A percentile compares a stretch with the other conserved stretches of the same genome.
Evolutionary conservation across 2,329 filamentous ascomycete genomes (phyloP).

Genomic region (Colletotrichum limetticola): DNA sequence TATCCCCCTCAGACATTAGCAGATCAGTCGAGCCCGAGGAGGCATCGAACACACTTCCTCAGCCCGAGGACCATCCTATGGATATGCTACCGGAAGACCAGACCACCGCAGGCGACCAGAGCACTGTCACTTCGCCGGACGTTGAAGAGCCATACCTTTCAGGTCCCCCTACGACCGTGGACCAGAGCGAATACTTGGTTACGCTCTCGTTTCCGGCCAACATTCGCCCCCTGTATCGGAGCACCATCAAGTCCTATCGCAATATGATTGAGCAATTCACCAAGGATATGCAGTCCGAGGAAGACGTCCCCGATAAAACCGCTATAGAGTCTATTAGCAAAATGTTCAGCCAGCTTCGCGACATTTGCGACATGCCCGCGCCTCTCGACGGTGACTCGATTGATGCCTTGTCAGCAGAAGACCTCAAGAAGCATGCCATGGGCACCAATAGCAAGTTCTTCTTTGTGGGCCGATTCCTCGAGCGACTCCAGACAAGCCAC

Average conservation of each 20-base stretch:
- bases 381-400: constrained; percentile 58
- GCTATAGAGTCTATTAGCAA: constrained; percentile 58
- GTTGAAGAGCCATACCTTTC: constrained; percentile 24
- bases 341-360: constrained; percentile 61
- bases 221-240: constrained; percentile 62
- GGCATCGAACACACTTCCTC: constrained; percentile 27
- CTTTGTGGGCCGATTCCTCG: constrained; percentile 67
- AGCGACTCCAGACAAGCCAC: constrained; percentile 52
- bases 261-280: constrained; percentile 58
- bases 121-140: constrained; percentile 25
- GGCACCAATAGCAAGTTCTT: constrained; percentile 69
- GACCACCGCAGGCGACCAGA: constrained; percentile 15
- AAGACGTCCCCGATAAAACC: constrained; percentile 38
- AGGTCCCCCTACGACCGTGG: constrained; percentile 33
- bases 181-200: constrained; percentile 58
- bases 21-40: constrained; percentile 41
- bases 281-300: constrained; percentile 13
- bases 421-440: constrained; percentile 63
- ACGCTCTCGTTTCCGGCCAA: constrained; percentile 68
- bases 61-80: constrained; percentile 17
- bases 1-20: constrained; percentile 52
- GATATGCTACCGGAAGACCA: constrained; percentile 24
- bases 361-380: constrained; percentile 68
- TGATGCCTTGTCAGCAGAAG: constrained; percentile 49
- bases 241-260: constrained; percentile 57